phyloP scores from a whole-genome alignment of 441 rosid species.

The Populus hybrid region DNA sequence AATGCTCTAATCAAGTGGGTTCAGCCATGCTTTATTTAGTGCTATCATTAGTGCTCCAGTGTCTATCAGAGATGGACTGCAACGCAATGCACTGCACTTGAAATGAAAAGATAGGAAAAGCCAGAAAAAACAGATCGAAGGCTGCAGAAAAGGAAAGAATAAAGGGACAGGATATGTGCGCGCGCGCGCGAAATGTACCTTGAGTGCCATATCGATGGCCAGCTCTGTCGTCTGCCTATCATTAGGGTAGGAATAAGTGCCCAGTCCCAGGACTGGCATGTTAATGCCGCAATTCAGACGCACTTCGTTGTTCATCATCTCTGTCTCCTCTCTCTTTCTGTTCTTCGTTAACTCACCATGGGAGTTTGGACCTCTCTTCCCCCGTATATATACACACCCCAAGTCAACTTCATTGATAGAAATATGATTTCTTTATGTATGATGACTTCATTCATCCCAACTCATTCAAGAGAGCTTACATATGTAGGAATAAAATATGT shows the following conservation, averaged over 20 bases:
- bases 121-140: too few relatives aligned
- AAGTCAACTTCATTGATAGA: conserved; percentile 53
- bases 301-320: conserved; percentile 31
- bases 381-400: conserved; percentile 27
- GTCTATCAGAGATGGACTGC: too few relatives aligned
- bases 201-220: conserved; percentile 60
- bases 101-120: too few relatives aligned
- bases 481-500: too few relatives aligned
- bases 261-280: conserved; percentile 71
- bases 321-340: not conserved
- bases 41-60: too few relatives aligned
- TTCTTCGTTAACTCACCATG: not conserved
- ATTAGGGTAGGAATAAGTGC: conserved; percentile 59
- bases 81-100: too few relatives aligned
- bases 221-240: conserved; percentile 43
- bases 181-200: conserved; percentile 36
- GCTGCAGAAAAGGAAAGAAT: not conserved
- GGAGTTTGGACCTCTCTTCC: not conserved
- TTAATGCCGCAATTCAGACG: conserved; percentile 59
- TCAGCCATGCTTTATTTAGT: too few relatives aligned
- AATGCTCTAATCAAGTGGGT: too few relatives aligned
- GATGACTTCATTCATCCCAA: conserved; percentile 4
- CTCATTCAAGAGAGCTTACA: not conserved
- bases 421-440: conserved; percentile 21
- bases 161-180: not conserved